Evolutionary conservation across 805 yeast genomes (phyloP).

Genomic region (Isabelozyma rhagii): DNA sequence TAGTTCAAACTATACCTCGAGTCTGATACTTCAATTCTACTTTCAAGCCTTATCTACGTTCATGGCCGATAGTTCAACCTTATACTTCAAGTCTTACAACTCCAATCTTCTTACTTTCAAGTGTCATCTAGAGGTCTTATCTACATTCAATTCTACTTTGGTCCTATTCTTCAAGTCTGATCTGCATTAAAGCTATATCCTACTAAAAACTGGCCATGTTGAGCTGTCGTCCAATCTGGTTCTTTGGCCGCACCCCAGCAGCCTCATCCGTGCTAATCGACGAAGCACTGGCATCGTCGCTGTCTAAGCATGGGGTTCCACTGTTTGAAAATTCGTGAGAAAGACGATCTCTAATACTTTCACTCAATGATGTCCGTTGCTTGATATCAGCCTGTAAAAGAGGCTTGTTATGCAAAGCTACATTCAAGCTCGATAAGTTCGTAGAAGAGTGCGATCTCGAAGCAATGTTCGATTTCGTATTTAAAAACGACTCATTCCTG

Average conservation of each 20-base stretch:
- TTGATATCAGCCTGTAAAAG: conserved; percentile 17
- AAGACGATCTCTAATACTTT: conserved; percentile 34
- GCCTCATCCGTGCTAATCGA: neutral
- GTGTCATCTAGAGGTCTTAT: no score
- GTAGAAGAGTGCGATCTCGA: conserved; percentile 30
- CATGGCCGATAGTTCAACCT: no score
- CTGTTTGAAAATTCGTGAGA: conserved; percentile 4
- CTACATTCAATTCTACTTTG: no score
- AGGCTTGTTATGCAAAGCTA: conserved; percentile 1
- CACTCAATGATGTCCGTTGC: conserved; percentile 31
- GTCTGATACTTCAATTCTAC: no score
- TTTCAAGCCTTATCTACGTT: no score
- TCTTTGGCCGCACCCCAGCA: neutral
- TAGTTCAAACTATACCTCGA: no score
- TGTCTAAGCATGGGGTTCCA: neutral
- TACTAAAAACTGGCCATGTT: neutral
- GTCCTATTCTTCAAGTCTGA: no score
- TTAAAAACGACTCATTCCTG: conserved; percentile 27
- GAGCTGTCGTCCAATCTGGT: conserved; percentile 2
- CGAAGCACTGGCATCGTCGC: neutral
- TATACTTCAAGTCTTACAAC: no score
- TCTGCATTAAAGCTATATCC: neutral
- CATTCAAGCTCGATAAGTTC: conserved; percentile 13
- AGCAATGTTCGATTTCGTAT: conserved; percentile 19
- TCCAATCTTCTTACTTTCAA: no score